Evolutionary conservation across 495 filamentous ascomycete species (phyloP).

Genomic region (Coniosporium apollinis): DNA sequence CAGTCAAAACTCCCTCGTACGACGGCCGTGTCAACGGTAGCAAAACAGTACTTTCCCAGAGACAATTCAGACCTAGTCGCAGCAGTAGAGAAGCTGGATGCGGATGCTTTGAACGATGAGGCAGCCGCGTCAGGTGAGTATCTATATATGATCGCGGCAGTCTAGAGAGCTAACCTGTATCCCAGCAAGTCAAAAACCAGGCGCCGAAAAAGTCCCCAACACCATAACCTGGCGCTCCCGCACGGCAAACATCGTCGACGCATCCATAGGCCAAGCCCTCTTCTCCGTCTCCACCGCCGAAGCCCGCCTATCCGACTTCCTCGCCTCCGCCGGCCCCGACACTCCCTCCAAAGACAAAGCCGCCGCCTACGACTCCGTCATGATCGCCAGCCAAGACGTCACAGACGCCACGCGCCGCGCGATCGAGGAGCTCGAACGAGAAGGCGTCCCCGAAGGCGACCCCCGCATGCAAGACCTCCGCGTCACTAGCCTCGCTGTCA

Average conservation of each 20-base stretch:
- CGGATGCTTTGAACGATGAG: conserved; percentile 48
- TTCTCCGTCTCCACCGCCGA: conserved; percentile 39
- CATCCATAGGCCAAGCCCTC: conserved; percentile 66
- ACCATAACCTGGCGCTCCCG: conserved; percentile 77
- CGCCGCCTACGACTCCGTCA: conserved; percentile 78
- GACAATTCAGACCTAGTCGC: conserved; percentile 43
- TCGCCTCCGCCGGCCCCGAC: conserved; percentile 36
- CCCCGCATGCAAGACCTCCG: conserved; percentile 81
- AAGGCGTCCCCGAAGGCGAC: conserved; percentile 74
- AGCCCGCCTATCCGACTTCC: conserved; percentile 36
- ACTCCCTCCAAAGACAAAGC: conserved; percentile 39
- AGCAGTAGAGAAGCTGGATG: conserved; percentile 55
- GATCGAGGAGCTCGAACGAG: conserved; percentile 72
- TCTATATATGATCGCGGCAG: conserved; percentile 9
- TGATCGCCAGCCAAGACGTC: conserved; percentile 83
- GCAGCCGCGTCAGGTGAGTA: conserved; percentile 39
- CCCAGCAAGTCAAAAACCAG: conserved; percentile 2
- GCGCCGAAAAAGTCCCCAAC: conserved; percentile 45
- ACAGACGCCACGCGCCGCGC: conserved; percentile 84
- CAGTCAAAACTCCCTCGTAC: conserved; percentile 72
- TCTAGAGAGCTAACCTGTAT: conserved; percentile 17
- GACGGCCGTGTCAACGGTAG: conserved; percentile 58
- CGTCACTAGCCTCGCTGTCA: conserved; percentile 80
- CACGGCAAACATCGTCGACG: conserved; percentile 80
- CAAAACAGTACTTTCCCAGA: conserved; percentile 54